phyloP scores from a whole-genome alignment of 1,284 basidiomycete genomes.

The Leccinum solheimii region DNA sequence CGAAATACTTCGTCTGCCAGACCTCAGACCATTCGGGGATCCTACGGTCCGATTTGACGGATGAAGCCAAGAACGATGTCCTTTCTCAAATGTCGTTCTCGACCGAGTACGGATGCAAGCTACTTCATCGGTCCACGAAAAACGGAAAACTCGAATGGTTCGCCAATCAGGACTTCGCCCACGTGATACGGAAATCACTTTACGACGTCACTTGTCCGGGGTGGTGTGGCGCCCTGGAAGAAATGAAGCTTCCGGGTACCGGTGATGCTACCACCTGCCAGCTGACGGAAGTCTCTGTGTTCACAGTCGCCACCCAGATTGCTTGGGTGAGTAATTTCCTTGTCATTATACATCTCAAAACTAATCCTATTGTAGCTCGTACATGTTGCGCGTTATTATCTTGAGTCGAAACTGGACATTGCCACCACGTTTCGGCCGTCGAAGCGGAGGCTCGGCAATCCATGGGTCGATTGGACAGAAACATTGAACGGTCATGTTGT shows the following conservation, averaged over 20 bases:
- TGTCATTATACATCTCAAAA: neutral
- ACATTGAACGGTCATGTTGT: neutral
- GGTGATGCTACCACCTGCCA: neutral
- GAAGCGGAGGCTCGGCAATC: neutral
- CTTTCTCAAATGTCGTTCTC: neutral
- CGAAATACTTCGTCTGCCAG: neutral
- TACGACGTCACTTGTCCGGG: neutral
- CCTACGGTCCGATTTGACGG: neutral
- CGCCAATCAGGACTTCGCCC: neutral
- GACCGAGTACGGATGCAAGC: neutral
- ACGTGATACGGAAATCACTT: neutral
- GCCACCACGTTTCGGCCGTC: neutral
- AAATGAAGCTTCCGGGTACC: neutral
- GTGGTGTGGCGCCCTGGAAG: neutral
- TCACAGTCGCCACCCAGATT: neutral
- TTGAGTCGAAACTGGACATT: neutral
- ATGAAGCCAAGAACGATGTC: neutral
- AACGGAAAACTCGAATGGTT: neutral
- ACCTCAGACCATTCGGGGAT: neutral
- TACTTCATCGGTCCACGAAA: neutral
- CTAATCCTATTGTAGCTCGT: neutral
- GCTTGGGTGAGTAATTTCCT: neutral
- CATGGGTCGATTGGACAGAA: neutral
- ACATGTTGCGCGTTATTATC: neutral
- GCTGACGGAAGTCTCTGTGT: neutral